These are phyloP conservation scores for Hirschfeldia incana DNA, from an alignment of 345 rosid species.

Conservation along the genomic window DNA sequence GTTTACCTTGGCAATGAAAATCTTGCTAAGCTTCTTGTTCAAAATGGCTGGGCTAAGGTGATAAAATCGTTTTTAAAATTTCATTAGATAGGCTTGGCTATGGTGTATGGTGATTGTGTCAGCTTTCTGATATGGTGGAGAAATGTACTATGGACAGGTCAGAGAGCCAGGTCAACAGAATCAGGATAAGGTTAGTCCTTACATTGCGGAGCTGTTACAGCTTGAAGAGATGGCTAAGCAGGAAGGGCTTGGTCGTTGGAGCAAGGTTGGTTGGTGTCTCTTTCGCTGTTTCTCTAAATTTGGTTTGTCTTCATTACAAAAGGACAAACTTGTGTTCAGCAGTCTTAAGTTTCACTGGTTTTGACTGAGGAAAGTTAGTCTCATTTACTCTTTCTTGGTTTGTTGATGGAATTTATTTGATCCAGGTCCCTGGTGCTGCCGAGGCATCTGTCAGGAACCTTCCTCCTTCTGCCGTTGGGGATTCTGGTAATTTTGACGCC, in stretches of 20 bases:
- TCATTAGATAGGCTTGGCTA: neutral
- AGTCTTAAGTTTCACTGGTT: neutral
- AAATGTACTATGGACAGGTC: conserved; percentile 51
- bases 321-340: neutral
- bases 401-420: conserved; percentile 4
- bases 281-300: neutral
- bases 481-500: conserved; percentile 76
- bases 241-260: conserved; percentile 85
- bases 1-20: conserved; percentile 83
- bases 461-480: conserved; percentile 96
- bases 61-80: conserved; percentile 13
- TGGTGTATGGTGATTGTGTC: conserved; percentile 35
- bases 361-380: conserved; percentile 23
- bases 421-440: conserved; percentile 74
- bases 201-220: conserved; percentile 57
- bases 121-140: conserved; percentile 7
- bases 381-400: neutral
- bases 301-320: conserved; percentile 1
- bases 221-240: conserved; percentile 81
- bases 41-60: conserved; percentile 96
- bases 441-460: conserved; percentile 79
- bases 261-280: conserved; percentile 73
- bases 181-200: conserved; percentile 90
- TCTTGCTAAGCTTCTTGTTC: conserved; percentile 70
- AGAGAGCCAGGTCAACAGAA: conserved; percentile 82